These are phyloP conservation scores for Boletus speciosus DNA, from an alignment of 768 basidiomycete genomes.

Conservation along the genomic window DNA sequence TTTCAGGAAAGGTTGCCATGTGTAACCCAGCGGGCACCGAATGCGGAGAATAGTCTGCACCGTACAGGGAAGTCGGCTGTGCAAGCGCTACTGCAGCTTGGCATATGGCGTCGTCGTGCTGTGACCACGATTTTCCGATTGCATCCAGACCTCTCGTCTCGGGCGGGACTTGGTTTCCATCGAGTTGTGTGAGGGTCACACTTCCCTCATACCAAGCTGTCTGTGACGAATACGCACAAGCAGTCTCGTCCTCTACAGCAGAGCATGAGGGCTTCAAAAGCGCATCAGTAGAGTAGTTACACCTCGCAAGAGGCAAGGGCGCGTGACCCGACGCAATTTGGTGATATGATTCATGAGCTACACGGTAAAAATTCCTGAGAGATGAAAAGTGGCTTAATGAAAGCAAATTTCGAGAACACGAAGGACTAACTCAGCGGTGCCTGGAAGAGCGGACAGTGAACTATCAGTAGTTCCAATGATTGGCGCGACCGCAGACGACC, in stretches of 20 bases:
- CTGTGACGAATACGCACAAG: background rate
- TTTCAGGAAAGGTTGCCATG: background rate
- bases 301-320: background rate
- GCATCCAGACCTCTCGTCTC: background rate
- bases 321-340: no score
- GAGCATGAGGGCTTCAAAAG: background rate
- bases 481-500: background rate
- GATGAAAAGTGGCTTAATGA: background rate
- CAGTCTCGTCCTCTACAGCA: background rate
- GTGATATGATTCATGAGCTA: background rate
- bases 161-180: slow-evolving; percentile 14
- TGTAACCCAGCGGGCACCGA: background rate
- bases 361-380: slow-evolving; percentile 4
- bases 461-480: background rate
- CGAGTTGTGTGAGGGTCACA: background rate
- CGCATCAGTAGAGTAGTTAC: background rate
- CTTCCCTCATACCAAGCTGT: background rate
- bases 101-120: background rate
- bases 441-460: background rate
- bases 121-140: background rate
- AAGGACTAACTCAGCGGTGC: slow-evolving; percentile 12
- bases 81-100: slow-evolving; percentile 21
- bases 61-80: slow-evolving; percentile 1
- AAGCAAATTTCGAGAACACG: background rate
- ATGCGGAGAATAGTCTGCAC: background rate